A percentile compares a stretch with the other conserved stretches of the same genome.
Evolutionary conservation across 495 filamentous ascomycete genomes (phyloP).

Genomic region (Xylaria venustula): DNA sequence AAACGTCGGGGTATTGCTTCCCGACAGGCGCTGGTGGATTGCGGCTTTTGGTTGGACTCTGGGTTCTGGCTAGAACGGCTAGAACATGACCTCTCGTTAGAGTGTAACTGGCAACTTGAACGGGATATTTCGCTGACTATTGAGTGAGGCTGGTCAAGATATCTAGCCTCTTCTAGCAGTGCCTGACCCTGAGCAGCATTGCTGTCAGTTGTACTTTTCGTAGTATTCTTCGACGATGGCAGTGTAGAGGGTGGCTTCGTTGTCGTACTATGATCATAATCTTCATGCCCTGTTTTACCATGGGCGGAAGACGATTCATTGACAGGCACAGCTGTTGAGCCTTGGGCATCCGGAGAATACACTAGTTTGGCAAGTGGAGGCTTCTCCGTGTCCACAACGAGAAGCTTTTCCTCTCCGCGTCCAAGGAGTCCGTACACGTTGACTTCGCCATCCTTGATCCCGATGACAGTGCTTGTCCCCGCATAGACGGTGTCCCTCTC

Average conservation of each 20-base stretch:
- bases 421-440: constrained; percentile 67
- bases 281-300: neutral
- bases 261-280: neutral
- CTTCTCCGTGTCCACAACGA: constrained; percentile 59
- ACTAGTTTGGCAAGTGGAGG: constrained; percentile 25
- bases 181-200: neutral
- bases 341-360: constrained; percentile 20
- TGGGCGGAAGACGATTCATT: neutral
- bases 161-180: neutral
- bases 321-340: neutral
- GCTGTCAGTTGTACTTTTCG: neutral
- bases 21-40: too few relatives aligned
- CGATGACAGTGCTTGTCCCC: constrained; percentile 80
- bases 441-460: constrained; percentile 64
- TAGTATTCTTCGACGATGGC: neutral
- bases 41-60: neutral
- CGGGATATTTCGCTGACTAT: neutral
- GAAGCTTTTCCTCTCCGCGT: constrained; percentile 61
- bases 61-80: neutral
- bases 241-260: neutral
- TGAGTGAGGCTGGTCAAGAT: neutral
- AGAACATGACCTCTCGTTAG: neutral
- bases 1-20: neutral
- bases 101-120: neutral
- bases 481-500: constrained; percentile 73